Conservation (phyloP, 2,329 filamentous ascomycete species). For the Ophiostoma quercus region DNA sequence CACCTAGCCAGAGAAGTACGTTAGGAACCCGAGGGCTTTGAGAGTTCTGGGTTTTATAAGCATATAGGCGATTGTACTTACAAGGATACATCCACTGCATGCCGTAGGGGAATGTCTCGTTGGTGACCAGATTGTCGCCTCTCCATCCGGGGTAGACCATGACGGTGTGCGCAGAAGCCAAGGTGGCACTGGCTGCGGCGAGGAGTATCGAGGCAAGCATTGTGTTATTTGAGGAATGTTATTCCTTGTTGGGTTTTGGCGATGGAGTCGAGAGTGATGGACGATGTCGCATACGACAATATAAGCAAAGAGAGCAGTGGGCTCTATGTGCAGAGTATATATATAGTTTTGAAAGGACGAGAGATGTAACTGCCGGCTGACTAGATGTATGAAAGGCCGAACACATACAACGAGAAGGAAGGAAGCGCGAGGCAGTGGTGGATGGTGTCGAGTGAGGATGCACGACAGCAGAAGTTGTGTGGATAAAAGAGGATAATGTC, state of each 20-base stretch:
- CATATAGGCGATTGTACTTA: conserved; percentile 44
- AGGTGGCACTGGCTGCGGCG: conserved; percentile 42
- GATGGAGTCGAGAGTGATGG: neutral
- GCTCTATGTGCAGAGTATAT: neutral
- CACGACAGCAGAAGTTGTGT: neutral
- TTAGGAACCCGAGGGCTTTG: neutral
- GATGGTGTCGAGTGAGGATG: neutral
- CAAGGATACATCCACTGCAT: conserved; percentile 97
- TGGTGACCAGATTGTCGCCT: conserved; percentile 79
- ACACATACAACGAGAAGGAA: neutral
- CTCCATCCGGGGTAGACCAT: conserved; percentile 82
- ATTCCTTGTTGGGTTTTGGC: neutral
- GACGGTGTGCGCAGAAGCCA: conserved; percentile 67
- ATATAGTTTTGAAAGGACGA: neutral
- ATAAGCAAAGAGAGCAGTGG: neutral
- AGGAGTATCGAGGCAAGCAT: conserved; percentile 34
- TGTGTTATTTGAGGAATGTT: neutral
- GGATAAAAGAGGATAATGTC: neutral
- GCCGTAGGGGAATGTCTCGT: conserved; percentile 74
- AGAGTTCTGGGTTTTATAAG: neutral
- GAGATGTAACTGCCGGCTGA: neutral
- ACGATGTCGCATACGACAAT: neutral
- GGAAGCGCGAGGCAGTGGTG: neutral
- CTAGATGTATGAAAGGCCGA: neutral
- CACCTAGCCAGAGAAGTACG: conserved; percentile 54